Conservation (phyloP, 352 stramenopile species). For the Pythium vanterpoolii region DNA sequence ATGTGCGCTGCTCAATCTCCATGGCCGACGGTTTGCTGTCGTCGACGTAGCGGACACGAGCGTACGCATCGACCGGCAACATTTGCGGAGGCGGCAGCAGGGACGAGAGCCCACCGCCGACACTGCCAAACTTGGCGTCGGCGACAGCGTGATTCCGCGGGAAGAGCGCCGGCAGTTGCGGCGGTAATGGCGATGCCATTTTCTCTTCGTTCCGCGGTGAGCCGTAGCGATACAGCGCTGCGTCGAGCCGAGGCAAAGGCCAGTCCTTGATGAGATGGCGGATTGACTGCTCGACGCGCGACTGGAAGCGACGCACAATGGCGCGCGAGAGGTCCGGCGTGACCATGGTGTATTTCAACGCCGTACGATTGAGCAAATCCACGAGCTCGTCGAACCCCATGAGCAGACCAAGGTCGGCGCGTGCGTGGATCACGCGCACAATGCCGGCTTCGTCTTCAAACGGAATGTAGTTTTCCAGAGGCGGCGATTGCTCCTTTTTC, state of each 20-base stretch:
- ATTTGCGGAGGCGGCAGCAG: background rate
- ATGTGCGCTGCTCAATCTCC: conserved; percentile 19
- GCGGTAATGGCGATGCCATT: conserved; percentile 4
- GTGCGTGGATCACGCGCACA: conserved; percentile 63
- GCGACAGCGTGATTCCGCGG: conserved; percentile 8
- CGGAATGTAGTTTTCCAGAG: conserved; percentile 54
- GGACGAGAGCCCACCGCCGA: background rate
- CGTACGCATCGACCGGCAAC: background rate
- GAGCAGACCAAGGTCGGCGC: conserved; percentile 62
- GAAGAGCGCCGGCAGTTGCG: conserved; percentile 13
- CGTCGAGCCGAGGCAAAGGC: conserved; percentile 36
- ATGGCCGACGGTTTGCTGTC: conserved; percentile 8
- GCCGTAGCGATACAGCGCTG: conserved; percentile 34
- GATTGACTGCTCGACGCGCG: conserved; percentile 55
- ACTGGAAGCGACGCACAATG: conserved; percentile 53
- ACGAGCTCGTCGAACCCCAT: conserved; percentile 68
- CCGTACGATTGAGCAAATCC: conserved; percentile 54
- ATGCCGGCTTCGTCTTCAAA: conserved; percentile 68
- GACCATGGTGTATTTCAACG: conserved; percentile 53
- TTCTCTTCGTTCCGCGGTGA: conserved; percentile 11
- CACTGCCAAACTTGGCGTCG: conserved; percentile 1
- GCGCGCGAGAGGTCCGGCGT: conserved; percentile 32
- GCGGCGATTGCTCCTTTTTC: conserved; percentile 40
- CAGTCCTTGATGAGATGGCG: conserved; percentile 62
- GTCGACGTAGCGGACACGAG: background rate